These are phyloP conservation scores for Solanum chiquidenum DNA, from an alignment of 257 asterid species.

Conservation along the genomic window DNA sequence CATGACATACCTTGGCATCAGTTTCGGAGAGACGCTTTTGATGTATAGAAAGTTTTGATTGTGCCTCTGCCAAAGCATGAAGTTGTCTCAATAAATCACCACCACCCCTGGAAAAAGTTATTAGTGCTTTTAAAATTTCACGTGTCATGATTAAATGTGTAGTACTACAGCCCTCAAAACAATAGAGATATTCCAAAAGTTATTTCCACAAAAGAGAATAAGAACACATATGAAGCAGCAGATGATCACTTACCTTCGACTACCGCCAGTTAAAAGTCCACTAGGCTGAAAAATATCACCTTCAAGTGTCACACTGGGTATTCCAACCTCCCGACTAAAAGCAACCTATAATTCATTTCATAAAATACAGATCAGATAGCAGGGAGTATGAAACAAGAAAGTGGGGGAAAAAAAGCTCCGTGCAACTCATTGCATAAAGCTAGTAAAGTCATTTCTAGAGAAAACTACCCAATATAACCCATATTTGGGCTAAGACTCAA, in stretches of 20 bases:
- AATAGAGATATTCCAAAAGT: neutral
- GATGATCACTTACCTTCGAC: constrained; percentile 62
- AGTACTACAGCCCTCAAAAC: neutral
- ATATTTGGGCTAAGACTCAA: neutral
- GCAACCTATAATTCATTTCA: constrained; percentile 52
- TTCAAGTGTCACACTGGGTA: constrained; percentile 71
- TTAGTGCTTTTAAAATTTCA: constrained; percentile 7
- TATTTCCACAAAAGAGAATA: neutral
- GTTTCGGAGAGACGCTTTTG: constrained; percentile 53
- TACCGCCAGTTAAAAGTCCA: constrained; percentile 96
- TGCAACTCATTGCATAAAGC: neutral
- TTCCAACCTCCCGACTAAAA: constrained; percentile 51
- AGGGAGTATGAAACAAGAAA: neutral
- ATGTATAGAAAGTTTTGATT: constrained; percentile 50
- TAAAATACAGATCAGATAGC: neutral
- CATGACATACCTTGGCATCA: constrained; percentile 53
- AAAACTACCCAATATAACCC: neutral
- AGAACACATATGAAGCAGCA: neutral
- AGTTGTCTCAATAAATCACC: constrained; percentile 80
- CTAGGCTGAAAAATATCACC: constrained; percentile 96
- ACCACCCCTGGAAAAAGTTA: constrained; percentile 67
- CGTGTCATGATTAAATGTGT: neutral
- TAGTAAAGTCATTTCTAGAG: neutral
- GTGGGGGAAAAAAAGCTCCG: neutral
- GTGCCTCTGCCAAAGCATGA: constrained; percentile 78